These are phyloP conservation scores for Calonectria hongkongensis DNA, from an alignment of 2,329 filamentous ascomycete genomes.

Conservation along the genomic window DNA sequence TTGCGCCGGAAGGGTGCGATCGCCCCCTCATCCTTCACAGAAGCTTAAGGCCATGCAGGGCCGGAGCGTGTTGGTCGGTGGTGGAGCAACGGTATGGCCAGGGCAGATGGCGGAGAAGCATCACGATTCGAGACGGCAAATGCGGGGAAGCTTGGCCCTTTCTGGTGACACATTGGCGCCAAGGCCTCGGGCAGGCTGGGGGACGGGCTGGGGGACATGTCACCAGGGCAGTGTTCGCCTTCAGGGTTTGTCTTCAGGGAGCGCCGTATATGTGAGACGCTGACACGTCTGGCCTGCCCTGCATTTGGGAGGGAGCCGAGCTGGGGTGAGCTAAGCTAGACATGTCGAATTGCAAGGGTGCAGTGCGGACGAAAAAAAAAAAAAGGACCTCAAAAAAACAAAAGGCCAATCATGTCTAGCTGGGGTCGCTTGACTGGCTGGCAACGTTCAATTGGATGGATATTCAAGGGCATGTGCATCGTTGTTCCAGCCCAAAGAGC, in stretches of 20 bases:
- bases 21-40: slow-evolving; percentile 35
- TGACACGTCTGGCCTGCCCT: slow-evolving; percentile 7
- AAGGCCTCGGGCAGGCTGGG: background rate
- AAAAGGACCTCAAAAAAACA: background rate
- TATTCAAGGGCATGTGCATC: slow-evolving; percentile 9
- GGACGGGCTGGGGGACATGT: background rate
- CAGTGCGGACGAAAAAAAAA: slow-evolving; percentile 1
- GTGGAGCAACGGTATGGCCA: slow-evolving; percentile 36
- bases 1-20: slow-evolving; percentile 43
- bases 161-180: background rate
- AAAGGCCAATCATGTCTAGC: background rate
- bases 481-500: background rate
- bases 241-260: background rate
- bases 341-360: slow-evolving; percentile 7
- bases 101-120: slow-evolving; percentile 33
- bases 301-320: slow-evolving; percentile 11
- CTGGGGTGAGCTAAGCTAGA: background rate
- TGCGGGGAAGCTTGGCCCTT: slow-evolving; percentile 12
- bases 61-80: slow-evolving; percentile 40
- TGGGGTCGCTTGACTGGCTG: slow-evolving; percentile 9
- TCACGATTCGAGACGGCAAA: slow-evolving; percentile 33
- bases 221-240: background rate
- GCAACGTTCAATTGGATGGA: background rate
- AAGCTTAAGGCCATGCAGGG: slow-evolving; percentile 43
- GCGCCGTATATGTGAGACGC: slow-evolving; percentile 8